A percentile compares a stretch with the other conserved stretches of the same genome.
Evolutionary conservation across 2,329 filamentous ascomycete genomes (phyloP).

Genomic region (Arthrobotrys musiformis): DNA sequence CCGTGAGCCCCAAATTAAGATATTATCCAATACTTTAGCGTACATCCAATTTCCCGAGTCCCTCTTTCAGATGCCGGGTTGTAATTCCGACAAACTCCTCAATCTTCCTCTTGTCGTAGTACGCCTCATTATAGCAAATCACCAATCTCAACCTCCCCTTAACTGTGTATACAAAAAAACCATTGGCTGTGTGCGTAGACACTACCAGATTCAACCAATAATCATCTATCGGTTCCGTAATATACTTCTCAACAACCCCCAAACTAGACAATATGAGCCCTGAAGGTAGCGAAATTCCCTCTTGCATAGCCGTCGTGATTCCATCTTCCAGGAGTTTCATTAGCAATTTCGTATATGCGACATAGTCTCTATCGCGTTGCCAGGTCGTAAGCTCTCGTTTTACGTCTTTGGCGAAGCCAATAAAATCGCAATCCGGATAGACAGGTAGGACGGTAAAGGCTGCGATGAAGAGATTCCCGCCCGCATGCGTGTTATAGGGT

Average conservation of each 20-base stretch:
- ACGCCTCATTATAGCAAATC: slow-evolving; percentile 8
- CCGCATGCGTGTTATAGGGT: not conserved
- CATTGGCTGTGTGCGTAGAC: not conserved
- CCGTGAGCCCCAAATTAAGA: no score
- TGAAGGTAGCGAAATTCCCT: not conserved
- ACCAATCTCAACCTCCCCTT: slow-evolving; percentile 15
- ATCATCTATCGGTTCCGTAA: slow-evolving; percentile 21
- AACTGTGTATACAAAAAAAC: slow-evolving; percentile 12
- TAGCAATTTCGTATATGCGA: not conserved
- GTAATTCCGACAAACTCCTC: not conserved
- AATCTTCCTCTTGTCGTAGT: not conserved
- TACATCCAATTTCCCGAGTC: not conserved
- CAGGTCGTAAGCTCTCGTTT: not conserved
- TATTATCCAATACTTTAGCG: no score
- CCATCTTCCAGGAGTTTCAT: not conserved
- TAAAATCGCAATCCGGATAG: not conserved
- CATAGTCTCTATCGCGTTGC: not conserved
- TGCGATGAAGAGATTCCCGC: slow-evolving; percentile 28
- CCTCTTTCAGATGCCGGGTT: not conserved
- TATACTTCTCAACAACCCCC: slow-evolving; percentile 15
- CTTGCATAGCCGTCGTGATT: not conserved
- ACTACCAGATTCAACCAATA: slow-evolving; percentile 26
- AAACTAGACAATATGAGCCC: not conserved
- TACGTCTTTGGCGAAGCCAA: not conserved
- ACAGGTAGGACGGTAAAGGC: slow-evolving; percentile 1